Evolutionary conservation across 768 basidiomycete genomes (phyloP).

Genomic region (Leccinum ochraceum): DNA sequence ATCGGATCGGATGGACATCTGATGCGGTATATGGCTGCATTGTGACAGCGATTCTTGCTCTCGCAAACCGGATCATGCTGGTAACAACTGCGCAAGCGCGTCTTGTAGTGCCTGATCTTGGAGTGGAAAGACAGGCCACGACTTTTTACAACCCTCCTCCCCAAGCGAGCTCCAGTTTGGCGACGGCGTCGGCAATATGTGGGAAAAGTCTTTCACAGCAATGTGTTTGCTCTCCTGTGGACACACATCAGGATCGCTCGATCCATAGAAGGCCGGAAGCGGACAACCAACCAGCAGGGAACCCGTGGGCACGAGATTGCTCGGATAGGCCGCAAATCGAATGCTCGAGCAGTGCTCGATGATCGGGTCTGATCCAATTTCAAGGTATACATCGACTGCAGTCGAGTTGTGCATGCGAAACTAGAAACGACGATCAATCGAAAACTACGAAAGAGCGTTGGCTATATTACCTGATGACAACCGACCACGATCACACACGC

Average conservation of each 20-base stretch:
- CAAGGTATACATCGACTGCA: slow-evolving; percentile 63
- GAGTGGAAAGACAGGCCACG: slow-evolving; percentile 27
- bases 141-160: slow-evolving; percentile 15
- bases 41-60: not conserved
- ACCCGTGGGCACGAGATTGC: slow-evolving; percentile 4
- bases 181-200: slow-evolving; percentile 72
- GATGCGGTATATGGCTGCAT: not conserved
- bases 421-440: slow-evolving; percentile 39
- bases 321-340: slow-evolving; percentile 66
- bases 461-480: slow-evolving; percentile 70
- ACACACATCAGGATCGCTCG: not conserved
- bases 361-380: slow-evolving; percentile 69
- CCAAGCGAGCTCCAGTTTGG: slow-evolving; percentile 61
- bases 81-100: slow-evolving; percentile 23
- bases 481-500: slow-evolving; percentile 67
- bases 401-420: slow-evolving; percentile 85
- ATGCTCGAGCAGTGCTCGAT: slow-evolving; percentile 74
- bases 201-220: slow-evolving; percentile 83
- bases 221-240: slow-evolving; percentile 40
- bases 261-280: not conserved
- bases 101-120: slow-evolving; percentile 16
- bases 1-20: not conserved
- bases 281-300: slow-evolving; percentile 18
- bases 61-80: not conserved
- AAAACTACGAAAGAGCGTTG: not conserved